A percentile compares a stretch with the other conserved stretches of the same genome.
These are phyloP conservation scores for Nemania sp. DNA, from an alignment of 2,329 filamentous ascomycete species.

Conservation along the genomic window DNA sequence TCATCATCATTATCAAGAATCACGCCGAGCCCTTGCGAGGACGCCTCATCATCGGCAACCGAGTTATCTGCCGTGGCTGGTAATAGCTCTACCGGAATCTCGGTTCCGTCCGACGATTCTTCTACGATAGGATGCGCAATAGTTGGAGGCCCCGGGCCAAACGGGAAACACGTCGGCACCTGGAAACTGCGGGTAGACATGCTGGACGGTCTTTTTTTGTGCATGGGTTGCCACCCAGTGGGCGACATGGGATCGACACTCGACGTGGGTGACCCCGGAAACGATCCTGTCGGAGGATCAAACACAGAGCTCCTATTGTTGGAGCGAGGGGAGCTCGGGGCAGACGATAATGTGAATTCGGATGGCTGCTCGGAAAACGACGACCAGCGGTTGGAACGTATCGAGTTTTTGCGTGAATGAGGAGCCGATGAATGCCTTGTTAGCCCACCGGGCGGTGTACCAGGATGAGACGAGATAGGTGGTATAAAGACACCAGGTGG, in stretches of 20 bases:
- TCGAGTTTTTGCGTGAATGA: constrained; percentile 61
- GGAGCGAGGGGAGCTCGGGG: constrained; percentile 84
- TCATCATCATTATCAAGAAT: background rate
- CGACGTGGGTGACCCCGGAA: constrained; percentile 85
- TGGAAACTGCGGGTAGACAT: constrained; percentile 65
- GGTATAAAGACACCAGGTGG: constrained; percentile 72
- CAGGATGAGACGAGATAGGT: constrained; percentile 55
- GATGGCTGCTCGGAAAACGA: constrained; percentile 70
- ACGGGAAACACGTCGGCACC: constrained; percentile 46
- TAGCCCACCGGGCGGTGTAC: constrained; percentile 56
- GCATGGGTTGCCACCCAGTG: constrained; percentile 62
- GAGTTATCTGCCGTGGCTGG: constrained; percentile 53
- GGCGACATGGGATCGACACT: constrained; percentile 76
- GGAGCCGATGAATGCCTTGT: constrained; percentile 57
- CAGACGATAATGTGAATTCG: constrained; percentile 76
- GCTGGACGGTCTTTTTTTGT: constrained; percentile 69
- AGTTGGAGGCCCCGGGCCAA: constrained; percentile 38
- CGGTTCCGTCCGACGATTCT: constrained; percentile 50
- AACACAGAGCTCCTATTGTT: constrained; percentile 81
- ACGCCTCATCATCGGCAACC: constrained; percentile 49
- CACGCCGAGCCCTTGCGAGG: constrained; percentile 38
- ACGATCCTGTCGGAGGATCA: constrained; percentile 76
- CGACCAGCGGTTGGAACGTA: constrained; percentile 71
- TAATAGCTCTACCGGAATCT: constrained; percentile 49
- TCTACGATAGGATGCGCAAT: constrained; percentile 47